Percentiles rank a stretch among this genome's conserved stretches.
phyloP scores from a whole-genome alignment of 352 stramenopile species.

The Thraustotheca clavata region DNA sequence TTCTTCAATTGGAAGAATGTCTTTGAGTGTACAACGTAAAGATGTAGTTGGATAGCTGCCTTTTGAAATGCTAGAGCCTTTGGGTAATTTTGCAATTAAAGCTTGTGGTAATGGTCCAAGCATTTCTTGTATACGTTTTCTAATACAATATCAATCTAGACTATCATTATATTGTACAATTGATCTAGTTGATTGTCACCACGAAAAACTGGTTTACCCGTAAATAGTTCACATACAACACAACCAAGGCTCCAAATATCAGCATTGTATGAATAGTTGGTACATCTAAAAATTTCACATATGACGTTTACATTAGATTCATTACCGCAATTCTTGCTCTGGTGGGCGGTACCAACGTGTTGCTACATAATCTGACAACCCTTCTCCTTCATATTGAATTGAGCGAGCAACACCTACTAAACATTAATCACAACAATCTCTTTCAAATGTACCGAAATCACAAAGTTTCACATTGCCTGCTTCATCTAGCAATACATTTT shows the following conservation, averaged over 20 bases:
- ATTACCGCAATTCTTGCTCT: constrained; percentile 66
- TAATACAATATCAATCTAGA: constrained; percentile 15
- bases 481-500: constrained; percentile 77
- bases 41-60: constrained; percentile 29
- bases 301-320: not conserved
- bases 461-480: constrained; percentile 61
- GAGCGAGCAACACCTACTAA: constrained; percentile 47
- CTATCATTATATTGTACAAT: constrained; percentile 31
- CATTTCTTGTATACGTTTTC: constrained; percentile 65
- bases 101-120: constrained; percentile 43
- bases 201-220: constrained; percentile 61
- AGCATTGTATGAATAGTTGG: constrained; percentile 72
- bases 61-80: constrained; percentile 34
- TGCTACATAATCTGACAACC: constrained; percentile 67
- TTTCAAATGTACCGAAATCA: constrained; percentile 46
- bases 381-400: constrained; percentile 70
- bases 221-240: constrained; percentile 65
- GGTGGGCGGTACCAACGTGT: constrained; percentile 77
- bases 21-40: constrained; percentile 36
- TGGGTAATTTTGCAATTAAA: constrained; percentile 40
- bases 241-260: constrained; percentile 79
- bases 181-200: constrained; percentile 74
- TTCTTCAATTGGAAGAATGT: constrained; percentile 35
- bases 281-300: constrained; percentile 30
- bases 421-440: not conserved